Percentiles rank a stretch among this genome's conserved stretches.
These are phyloP conservation scores for Backusella liffmaniae DNA, from an alignment of 192 early-diverging fungal species.

Conservation along the genomic window DNA sequence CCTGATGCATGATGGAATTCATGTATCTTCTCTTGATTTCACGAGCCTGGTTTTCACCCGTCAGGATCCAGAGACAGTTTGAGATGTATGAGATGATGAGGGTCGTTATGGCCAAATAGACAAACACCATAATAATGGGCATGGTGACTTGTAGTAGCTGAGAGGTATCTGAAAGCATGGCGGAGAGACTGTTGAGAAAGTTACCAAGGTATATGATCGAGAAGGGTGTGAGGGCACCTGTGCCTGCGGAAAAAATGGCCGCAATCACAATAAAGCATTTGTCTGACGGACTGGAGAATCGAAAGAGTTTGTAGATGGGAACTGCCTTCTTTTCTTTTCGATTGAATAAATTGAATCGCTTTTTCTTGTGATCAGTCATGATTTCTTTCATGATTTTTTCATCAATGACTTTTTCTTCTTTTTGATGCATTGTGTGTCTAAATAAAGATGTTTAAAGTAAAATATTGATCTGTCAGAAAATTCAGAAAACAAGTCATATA, in stretches of 20 bases:
- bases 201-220: conserved; percentile 31
- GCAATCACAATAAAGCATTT: conserved; percentile 10
- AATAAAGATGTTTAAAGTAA: background rate
- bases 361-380: background rate
- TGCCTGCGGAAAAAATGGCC: conserved; percentile 11
- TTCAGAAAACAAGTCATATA: background rate
- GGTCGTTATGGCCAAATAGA: conserved; percentile 54
- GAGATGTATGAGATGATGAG: conserved; percentile 55
- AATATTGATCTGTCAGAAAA: background rate
- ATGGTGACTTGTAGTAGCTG: conserved; percentile 5
- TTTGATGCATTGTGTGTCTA: background rate
- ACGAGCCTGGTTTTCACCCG: conserved; percentile 50
- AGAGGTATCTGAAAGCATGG: background rate
- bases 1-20: conserved; percentile 74
- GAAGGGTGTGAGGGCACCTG: conserved; percentile 26
- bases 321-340: conserved; percentile 37
- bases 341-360: background rate
- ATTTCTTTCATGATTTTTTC: background rate
- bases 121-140: conserved; percentile 41
- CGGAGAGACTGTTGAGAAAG: conserved; percentile 19
- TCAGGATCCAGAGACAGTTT: conserved; percentile 53
- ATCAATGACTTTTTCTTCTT: background rate
- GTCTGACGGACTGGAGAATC: conserved; percentile 45
- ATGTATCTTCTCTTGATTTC: conserved; percentile 78
- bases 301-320: conserved; percentile 58